These are phyloP conservation scores for Metschnikowia vanudenii DNA, from an alignment of 805 yeast species.

Conservation along the genomic window DNA sequence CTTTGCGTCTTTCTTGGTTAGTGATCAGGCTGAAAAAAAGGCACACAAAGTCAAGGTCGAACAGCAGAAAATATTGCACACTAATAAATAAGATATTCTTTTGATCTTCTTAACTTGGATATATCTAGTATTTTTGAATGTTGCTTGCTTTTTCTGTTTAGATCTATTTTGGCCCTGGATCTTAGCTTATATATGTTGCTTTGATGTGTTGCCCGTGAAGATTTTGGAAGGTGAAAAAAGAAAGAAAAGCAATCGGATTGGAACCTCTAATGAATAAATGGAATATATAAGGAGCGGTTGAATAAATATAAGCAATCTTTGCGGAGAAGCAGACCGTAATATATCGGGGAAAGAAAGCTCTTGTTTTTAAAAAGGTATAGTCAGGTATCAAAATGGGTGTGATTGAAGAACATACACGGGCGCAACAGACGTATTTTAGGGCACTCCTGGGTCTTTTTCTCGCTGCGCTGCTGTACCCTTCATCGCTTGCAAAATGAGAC, in stretches of 20 bases:
- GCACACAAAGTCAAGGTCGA: too few relatives aligned
- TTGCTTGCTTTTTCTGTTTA: too few relatives aligned
- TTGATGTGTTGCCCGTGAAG: neutral
- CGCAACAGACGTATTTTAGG: neutral
- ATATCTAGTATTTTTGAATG: too few relatives aligned
- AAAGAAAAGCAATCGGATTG: neutral
- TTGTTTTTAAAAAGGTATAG: neutral
- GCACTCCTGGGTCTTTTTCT: slow-evolving; percentile 4
- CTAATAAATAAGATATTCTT: too few relatives aligned
- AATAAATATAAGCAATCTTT: neutral
- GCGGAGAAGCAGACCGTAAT: neutral
- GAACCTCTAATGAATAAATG: neutral
- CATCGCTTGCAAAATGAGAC: slow-evolving; percentile 13
- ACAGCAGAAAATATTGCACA: too few relatives aligned
- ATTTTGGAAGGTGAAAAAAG: neutral
- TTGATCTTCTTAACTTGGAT: too few relatives aligned
- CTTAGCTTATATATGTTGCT: neutral
- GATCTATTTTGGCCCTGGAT: neutral
- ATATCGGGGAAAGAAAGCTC: neutral
- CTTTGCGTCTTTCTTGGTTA: too few relatives aligned
- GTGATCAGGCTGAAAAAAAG: neutral
- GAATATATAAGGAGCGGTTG: neutral
- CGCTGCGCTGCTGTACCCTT: neutral
- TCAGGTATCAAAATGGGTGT: neutral
- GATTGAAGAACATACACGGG: neutral